Evolutionary conservation across 2,329 filamentous ascomycete genomes (phyloP).

Genomic region (Aspergillus felis): DNA sequence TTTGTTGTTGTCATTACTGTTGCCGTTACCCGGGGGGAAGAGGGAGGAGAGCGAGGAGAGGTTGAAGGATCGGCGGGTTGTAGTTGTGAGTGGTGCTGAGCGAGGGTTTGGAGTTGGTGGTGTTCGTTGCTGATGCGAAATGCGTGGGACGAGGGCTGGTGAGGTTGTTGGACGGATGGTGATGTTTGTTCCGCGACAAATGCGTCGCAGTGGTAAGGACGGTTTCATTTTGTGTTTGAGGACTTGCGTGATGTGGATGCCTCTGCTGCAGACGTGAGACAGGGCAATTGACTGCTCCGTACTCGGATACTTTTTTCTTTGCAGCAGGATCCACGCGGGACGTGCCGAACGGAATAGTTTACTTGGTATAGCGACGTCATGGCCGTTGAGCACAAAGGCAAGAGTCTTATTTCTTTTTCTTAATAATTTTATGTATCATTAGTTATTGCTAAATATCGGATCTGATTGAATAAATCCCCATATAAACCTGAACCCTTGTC

Average conservation of each 20-base stretch:
- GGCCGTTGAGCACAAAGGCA: not conserved
- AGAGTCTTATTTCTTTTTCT: not conserved
- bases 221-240: constrained; percentile 1
- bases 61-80: constrained; percentile 18
- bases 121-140: constrained; percentile 8
- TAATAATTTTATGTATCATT: not conserved
- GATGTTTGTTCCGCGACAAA: not conserved
- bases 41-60: constrained; percentile 29
- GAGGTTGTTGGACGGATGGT: not conserved
- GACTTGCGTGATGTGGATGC: not conserved
- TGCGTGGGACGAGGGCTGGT: not conserved
- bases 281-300: not conserved
- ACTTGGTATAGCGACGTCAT: not conserved
- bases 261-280: not conserved
- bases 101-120: constrained; percentile 5
- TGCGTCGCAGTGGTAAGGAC: not conserved
- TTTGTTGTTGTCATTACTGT: constrained; percentile 28
- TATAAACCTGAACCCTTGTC: no score
- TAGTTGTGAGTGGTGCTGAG: constrained; percentile 5
- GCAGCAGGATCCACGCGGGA: not conserved
- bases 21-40: constrained; percentile 18
- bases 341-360: constrained; percentile 4
- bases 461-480: no score
- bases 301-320: not conserved
- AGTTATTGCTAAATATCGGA: no score